Evolutionary conservation across 805 yeast species (phyloP).

Genomic region (Wickerhamiella parazyma): DNA sequence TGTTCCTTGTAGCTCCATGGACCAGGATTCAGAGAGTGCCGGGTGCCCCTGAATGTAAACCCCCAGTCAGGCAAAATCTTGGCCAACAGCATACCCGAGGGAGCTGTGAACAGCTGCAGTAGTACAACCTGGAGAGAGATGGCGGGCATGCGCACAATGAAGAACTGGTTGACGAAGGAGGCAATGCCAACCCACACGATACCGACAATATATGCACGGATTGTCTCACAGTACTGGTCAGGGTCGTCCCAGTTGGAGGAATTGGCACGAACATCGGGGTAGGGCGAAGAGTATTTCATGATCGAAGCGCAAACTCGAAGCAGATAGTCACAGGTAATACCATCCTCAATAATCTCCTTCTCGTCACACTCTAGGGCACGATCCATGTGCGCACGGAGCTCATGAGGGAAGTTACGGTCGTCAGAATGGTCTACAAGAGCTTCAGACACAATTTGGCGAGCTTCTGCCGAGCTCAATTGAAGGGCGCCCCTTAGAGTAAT

Average conservation of each 20-base stretch:
- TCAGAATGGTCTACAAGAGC: constrained; percentile 1
- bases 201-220: constrained; percentile 39
- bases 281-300: constrained; percentile 35
- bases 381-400: constrained; percentile 1
- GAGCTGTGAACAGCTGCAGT: constrained; percentile 47
- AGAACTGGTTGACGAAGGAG: constrained; percentile 42
- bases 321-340: neutral
- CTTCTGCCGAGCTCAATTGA: neutral
- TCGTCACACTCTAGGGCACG: neutral
- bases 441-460: neutral
- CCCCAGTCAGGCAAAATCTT: constrained; percentile 35
- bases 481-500: neutral
- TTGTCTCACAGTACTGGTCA: constrained; percentile 33
- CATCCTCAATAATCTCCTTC: neutral
- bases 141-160: constrained; percentile 43
- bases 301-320: constrained; percentile 33
- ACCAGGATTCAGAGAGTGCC: constrained; percentile 41
- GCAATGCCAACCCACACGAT: constrained; percentile 41
- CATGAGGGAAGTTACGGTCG: constrained; percentile 7
- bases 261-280: constrained; percentile 47
- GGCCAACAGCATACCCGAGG: constrained; percentile 38
- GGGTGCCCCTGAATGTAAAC: constrained; percentile 29
- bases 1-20: constrained; percentile 38
- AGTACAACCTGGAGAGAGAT: constrained; percentile 37
- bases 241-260: constrained; percentile 38